Conservation (phyloP, 805 yeast genomes). For the Metschnikowia matae region DNA sequence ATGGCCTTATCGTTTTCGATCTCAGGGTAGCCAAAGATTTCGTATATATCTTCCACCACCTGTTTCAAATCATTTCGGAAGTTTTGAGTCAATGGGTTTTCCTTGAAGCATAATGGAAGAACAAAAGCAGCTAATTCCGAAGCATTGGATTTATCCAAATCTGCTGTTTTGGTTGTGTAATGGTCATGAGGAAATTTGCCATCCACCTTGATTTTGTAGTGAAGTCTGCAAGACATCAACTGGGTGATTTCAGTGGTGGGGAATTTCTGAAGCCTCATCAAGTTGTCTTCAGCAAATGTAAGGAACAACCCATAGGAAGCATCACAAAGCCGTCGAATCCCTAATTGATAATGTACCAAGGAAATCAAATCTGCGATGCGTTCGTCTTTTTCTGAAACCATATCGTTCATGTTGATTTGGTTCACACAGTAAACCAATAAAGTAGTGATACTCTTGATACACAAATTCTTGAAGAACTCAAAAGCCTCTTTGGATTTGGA, state of each 20-base stretch:
- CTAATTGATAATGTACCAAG: conserved; percentile 69
- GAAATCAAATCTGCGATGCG: conserved; percentile 44
- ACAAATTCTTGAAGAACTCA: conserved; percentile 42
- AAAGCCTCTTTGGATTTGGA: conserved; percentile 41
- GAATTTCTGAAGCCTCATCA: conserved; percentile 46
- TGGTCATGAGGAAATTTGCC: conserved; percentile 67
- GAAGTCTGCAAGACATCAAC: conserved; percentile 73
- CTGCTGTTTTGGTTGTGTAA: conserved; percentile 29
- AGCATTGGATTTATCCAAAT: conserved; percentile 28
- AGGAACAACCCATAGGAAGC: conserved; percentile 59
- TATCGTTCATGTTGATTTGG: neutral
- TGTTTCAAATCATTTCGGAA: conserved; percentile 70
- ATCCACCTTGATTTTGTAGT: conserved; percentile 57
- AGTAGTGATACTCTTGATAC: conserved; percentile 36
- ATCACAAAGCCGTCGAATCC: conserved; percentile 66
- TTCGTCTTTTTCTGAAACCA: conserved; percentile 18
- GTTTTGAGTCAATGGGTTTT: conserved; percentile 54
- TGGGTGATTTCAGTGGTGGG: conserved; percentile 69
- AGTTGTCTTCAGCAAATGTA: conserved; percentile 50
- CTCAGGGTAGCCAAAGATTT: conserved; percentile 66
- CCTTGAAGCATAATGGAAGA: conserved; percentile 50
- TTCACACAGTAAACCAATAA: conserved; percentile 35
- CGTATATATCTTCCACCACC: conserved; percentile 67
- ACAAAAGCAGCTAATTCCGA: conserved; percentile 44
- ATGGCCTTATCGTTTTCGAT: conserved; percentile 39